phyloP scores from a whole-genome alignment of 2,329 filamentous ascomycete species.

The Colletotrichum falcatum region DNA sequence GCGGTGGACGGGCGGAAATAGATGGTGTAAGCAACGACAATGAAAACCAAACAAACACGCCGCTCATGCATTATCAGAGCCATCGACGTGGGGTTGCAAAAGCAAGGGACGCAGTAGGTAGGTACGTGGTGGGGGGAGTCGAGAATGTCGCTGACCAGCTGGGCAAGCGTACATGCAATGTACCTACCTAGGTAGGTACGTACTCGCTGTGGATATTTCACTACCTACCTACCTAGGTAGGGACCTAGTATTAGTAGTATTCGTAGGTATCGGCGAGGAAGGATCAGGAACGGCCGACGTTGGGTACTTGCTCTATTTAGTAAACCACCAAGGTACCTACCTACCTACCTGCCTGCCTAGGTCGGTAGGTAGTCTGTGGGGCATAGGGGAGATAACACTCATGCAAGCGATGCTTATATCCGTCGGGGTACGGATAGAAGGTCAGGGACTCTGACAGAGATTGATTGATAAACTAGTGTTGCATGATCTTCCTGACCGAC shows the following conservation, averaged over 20 bases:
- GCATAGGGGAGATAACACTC: conserved; percentile 7
- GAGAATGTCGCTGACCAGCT: not conserved
- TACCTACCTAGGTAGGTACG: too few species aligned
- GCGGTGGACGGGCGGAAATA: conserved; percentile 14
- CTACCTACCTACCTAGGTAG: too few species aligned
- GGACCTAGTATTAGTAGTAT: too few species aligned
- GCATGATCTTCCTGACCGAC: conserved; percentile 5
- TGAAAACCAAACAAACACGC: conserved; percentile 16
- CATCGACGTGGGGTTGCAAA: conserved; percentile 21
- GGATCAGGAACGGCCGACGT: conserved; percentile 21
- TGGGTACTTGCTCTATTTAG: not conserved
- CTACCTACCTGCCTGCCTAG: too few species aligned
- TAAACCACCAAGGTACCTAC: not conserved
- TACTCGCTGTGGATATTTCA: too few species aligned
- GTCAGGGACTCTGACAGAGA: not conserved
- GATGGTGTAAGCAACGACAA: conserved; percentile 25
- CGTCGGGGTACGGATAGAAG: conserved; percentile 3
- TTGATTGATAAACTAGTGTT: not conserved
- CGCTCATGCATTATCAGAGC: conserved; percentile 19
- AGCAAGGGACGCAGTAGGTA: too few species aligned
- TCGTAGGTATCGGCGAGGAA: not conserved
- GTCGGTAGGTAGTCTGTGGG: not conserved
- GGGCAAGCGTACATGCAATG: too few species aligned
- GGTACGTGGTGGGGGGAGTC: not conserved
- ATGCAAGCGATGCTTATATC: conserved; percentile 22